Conservation (phyloP, 176 grass and related monocot species). For the Musa acuminata region DNA sequence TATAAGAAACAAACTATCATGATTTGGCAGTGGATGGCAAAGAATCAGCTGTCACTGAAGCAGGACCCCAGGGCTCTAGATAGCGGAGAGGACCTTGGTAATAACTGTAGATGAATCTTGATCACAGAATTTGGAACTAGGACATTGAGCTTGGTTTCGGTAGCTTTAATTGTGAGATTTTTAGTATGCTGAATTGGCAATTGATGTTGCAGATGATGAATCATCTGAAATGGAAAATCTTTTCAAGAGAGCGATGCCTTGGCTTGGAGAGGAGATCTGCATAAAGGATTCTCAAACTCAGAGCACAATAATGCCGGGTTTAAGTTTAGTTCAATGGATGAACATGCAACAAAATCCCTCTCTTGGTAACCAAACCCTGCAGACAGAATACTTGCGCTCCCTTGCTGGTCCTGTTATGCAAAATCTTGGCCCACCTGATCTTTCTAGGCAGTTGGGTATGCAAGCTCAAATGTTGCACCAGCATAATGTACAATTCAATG, state of each 20-base stretch:
- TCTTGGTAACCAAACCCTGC: slow-evolving; percentile 39
- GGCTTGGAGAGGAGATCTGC: slow-evolving; percentile 91
- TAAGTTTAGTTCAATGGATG: slow-evolving; percentile 99
- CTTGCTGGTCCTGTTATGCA: slow-evolving; percentile 59
- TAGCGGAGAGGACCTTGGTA: not conserved
- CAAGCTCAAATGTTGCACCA: slow-evolving; percentile 78
- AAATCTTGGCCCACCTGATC: slow-evolving; percentile 57
- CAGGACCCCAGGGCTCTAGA: not conserved
- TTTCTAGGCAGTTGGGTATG: slow-evolving; percentile 67
- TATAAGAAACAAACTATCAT: not conserved
- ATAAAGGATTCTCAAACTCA: slow-evolving; percentile 81
- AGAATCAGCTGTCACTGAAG: not conserved
- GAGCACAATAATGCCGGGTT: slow-evolving; percentile 60
- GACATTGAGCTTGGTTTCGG: not conserved
- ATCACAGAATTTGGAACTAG: not conserved
- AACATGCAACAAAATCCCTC: slow-evolving; percentile 80
- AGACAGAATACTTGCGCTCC: slow-evolving; percentile 65
- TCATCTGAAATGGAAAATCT: slow-evolving; percentile 84
- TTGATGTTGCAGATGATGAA: slow-evolving; percentile 56
- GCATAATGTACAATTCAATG: slow-evolving; percentile 57
- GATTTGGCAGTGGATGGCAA: not conserved
- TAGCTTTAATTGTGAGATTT: slow-evolving; percentile 10
- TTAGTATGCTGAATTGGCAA: slow-evolving; percentile 17
- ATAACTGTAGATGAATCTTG: not conserved
- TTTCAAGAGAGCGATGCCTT: slow-evolving; percentile 94